phyloP scores from a whole-genome alignment of 2,329 filamentous ascomycete species.

The Fusarium dimerum region DNA sequence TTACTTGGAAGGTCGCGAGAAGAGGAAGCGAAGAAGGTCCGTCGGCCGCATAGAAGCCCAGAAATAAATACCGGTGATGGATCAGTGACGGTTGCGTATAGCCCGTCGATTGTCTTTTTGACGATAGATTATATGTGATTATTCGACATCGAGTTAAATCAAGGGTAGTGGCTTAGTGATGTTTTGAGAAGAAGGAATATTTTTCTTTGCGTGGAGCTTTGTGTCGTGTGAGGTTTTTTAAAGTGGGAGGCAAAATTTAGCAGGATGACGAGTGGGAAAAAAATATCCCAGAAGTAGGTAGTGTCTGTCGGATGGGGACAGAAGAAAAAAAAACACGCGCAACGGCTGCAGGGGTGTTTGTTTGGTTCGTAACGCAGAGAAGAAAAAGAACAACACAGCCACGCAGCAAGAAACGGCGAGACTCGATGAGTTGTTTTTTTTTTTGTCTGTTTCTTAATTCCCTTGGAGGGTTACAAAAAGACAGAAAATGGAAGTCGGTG shows the following conservation, averaged over 20 bases:
- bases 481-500: slow-evolving; percentile 17
- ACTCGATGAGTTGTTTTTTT: slow-evolving; percentile 3
- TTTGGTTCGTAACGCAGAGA: neutral
- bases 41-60: slow-evolving; percentile 82
- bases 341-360: too few species aligned
- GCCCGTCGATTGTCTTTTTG: slow-evolving; percentile 27
- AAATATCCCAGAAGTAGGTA: neutral
- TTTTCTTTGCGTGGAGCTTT: neutral
- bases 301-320: neutral
- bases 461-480: neutral
- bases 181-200: neutral
- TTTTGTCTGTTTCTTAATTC: too few species aligned
- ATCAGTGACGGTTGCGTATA: slow-evolving; percentile 25
- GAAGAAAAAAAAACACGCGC: neutral
- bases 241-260: neutral
- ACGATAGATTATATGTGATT: slow-evolving; percentile 25
- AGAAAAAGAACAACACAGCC: neutral
- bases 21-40: slow-evolving; percentile 89
- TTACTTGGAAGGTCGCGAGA: slow-evolving; percentile 85
- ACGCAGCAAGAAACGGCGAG: slow-evolving; percentile 5
- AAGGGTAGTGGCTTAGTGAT: neutral
- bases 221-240: slow-evolving; percentile 22
- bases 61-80: slow-evolving; percentile 23
- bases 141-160: slow-evolving; percentile 28
- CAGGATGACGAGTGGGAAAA: neutral